phyloP scores from a whole-genome alignment of 257 asterid genomes.

The Lycium ferocissimum region DNA sequence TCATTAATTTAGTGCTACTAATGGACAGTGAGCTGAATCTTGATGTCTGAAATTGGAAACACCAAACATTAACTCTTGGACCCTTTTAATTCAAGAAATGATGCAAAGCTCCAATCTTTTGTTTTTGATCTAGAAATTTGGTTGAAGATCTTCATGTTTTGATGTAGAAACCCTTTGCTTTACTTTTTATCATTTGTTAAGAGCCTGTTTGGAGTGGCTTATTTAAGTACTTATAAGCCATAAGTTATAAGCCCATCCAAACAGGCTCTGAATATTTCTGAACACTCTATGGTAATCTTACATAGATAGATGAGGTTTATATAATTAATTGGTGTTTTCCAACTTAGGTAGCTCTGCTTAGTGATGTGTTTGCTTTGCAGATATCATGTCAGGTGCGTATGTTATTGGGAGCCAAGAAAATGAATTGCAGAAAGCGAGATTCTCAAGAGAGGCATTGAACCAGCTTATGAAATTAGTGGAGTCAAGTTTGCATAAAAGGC shows the following conservation, averaged over 20 bases:
- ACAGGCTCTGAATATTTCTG: neutral
- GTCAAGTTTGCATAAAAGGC: slow-evolving; percentile 64
- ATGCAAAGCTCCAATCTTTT: neutral
- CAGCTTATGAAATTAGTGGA: slow-evolving; percentile 66
- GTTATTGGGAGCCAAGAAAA: slow-evolving; percentile 47
- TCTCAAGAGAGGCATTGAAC: slow-evolving; percentile 63
- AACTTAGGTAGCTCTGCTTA: neutral
- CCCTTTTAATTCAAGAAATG: neutral
- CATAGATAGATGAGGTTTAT: neutral
- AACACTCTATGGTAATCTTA: neutral
- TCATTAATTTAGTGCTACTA: neutral
- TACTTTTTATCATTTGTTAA: neutral
- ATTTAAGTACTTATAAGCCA: too few species aligned
- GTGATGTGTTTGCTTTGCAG: slow-evolving; percentile 45
- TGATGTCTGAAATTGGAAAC: neutral
- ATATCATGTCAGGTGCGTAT: slow-evolving; percentile 49
- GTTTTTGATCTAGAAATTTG: slow-evolving; percentile 1
- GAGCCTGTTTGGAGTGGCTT: too few species aligned
- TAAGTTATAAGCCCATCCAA: too few species aligned
- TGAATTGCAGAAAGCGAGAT: slow-evolving; percentile 55
- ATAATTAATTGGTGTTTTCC: neutral
- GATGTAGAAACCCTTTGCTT: neutral
- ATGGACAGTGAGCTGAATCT: neutral
- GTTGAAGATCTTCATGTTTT: neutral
- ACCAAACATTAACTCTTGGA: neutral